These are phyloP conservation scores for Syzygium aromaticum DNA, from an alignment of 345 rosid species.

Conservation along the genomic window DNA sequence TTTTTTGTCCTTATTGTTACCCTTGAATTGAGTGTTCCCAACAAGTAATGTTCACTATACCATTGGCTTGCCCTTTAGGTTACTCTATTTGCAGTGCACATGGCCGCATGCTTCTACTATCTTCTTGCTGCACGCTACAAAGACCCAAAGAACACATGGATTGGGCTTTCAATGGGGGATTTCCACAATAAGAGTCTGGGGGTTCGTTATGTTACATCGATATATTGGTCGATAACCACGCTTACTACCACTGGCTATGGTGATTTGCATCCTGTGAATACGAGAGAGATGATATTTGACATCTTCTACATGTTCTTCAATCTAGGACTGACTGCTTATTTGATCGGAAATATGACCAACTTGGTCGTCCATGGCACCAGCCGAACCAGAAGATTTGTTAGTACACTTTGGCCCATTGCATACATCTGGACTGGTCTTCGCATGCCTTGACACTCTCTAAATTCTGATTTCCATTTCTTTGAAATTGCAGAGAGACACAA, in stretches of 20 bases:
- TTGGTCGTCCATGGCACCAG: constrained; percentile 72
- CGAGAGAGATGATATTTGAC: constrained; percentile 52
- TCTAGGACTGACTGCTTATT: constrained; percentile 64
- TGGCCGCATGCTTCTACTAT: constrained; percentile 68
- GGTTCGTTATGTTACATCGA: constrained; percentile 45
- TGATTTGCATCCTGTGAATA: constrained; percentile 66
- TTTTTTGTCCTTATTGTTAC: not conserved
- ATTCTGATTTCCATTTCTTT: not conserved
- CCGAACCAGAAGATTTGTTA: constrained; percentile 79
- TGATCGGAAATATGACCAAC: constrained; percentile 88
- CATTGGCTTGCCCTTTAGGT: constrained; percentile 29
- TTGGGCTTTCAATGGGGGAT: constrained; percentile 34
- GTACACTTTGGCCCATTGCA: constrained; percentile 10
- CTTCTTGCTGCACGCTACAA: constrained; percentile 38
- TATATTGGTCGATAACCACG: constrained; percentile 85
- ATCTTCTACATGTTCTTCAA: constrained; percentile 58
- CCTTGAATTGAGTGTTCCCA: not conserved
- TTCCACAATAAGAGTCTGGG: constrained; percentile 18
- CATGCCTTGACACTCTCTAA: not conserved
- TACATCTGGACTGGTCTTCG: not conserved
- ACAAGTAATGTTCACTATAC: not conserved
- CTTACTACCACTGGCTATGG: constrained; percentile 84
- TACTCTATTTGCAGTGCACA: constrained; percentile 63
- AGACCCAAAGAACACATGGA: constrained; percentile 50
- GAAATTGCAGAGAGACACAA: constrained; percentile 65